Conservation (phyloP, 495 filamentous ascomycete genomes). For the Paragyromitra xinjiangensis region DNA sequence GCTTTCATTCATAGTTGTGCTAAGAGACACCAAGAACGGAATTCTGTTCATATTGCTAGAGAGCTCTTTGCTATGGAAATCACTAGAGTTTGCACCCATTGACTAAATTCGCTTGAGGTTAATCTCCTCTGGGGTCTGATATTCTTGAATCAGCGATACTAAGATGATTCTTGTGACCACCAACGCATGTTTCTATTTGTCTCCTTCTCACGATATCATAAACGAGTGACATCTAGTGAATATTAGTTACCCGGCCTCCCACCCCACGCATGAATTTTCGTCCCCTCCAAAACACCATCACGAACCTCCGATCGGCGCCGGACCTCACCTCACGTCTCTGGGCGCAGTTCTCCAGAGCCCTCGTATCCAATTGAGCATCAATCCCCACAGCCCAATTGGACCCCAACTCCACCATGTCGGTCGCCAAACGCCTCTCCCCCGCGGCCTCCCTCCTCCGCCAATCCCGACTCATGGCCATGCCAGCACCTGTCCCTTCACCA, state of each 20-base stretch:
- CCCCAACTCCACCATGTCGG: conserved; percentile 9
- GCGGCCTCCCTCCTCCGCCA: conserved; percentile 68
- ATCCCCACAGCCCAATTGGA: not conserved
- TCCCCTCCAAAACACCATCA: not conserved
- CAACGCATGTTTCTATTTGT: not conserved
- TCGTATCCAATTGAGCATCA: not conserved
- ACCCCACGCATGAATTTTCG: not conserved
- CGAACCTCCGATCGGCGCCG: not conserved
- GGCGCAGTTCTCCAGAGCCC: not conserved
- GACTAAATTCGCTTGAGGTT: too few species aligned
- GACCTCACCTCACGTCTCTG: not conserved
- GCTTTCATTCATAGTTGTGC: too few species aligned
- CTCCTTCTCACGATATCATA: not conserved
- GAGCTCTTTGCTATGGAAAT: too few species aligned
- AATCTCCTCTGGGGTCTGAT: too few species aligned
- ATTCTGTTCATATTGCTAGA: too few species aligned
- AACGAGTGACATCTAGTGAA: not conserved
- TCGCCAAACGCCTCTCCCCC: conserved; percentile 64
- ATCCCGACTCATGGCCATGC: conserved; percentile 69
- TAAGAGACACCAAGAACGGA: too few species aligned
- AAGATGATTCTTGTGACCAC: too few species aligned
- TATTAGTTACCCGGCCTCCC: not conserved
- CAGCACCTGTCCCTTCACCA: conserved; percentile 63
- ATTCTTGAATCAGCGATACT: too few species aligned
- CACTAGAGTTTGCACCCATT: too few species aligned